phyloP scores from a whole-genome alignment of 2,329 filamentous ascomycete genomes.

The Venturiaceae sp. region DNA sequence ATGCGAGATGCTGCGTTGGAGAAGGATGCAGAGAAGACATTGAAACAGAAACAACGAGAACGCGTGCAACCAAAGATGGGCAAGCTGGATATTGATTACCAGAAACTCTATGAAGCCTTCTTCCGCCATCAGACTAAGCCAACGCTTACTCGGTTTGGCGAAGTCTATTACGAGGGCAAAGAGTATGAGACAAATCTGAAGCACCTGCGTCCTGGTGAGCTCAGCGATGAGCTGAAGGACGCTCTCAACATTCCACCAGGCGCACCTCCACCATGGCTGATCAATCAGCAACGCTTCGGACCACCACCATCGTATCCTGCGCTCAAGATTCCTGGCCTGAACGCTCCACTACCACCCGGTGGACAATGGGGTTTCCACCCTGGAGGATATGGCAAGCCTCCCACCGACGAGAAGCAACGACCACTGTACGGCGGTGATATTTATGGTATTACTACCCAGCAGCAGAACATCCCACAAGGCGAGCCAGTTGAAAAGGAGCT shows the following conservation, averaged over 20 bases:
- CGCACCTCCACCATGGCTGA: conserved; percentile 90
- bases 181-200: conserved; percentile 47
- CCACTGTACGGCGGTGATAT: conserved; percentile 92
- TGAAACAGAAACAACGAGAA: conserved; percentile 95
- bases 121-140: conserved; percentile 97
- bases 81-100: conserved; percentile 95
- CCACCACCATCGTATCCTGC: conserved; percentile 91
- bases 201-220: conserved; percentile 60
- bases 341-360: conserved; percentile 81
- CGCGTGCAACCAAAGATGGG: conserved; percentile 81
- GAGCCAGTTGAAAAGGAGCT: conserved; percentile 79
- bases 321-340: conserved; percentile 89
- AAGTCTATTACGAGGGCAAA: conserved; percentile 99
- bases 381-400: conserved; percentile 92
- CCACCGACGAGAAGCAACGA: conserved; percentile 84
- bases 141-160: conserved; percentile 83
- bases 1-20: conserved; percentile 96
- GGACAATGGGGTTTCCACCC: conserved; percentile 92
- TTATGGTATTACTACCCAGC: conserved; percentile 64
- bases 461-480: conserved; percentile 49
- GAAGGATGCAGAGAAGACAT: conserved; percentile 81
- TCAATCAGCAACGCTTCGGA: conserved; percentile 91
- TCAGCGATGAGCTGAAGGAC: conserved; percentile 83
- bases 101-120: conserved; percentile 96
- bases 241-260: conserved; percentile 89